phyloP scores from a whole-genome alignment of 768 basidiomycete species.

The Kwoniella europaea region DNA sequence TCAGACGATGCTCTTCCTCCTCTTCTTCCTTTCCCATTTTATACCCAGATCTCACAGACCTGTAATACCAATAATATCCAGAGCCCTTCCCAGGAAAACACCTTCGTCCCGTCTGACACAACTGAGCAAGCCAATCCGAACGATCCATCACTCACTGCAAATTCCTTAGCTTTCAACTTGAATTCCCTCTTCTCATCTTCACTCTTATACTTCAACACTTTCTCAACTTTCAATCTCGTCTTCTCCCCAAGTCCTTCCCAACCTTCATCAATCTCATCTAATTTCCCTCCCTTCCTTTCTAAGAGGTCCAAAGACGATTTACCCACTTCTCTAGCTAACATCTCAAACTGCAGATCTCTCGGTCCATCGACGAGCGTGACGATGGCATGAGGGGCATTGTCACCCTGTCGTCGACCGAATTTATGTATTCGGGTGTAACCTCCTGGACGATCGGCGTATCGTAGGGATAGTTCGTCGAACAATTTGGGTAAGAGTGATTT shows the following conservation, averaged over 20 bases:
- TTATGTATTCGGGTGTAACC: conserved; percentile 95
- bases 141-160: conserved; percentile 45
- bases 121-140: too few relatives aligned
- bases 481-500: conserved; percentile 70
- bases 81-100: too few relatives aligned
- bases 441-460: conserved; percentile 81
- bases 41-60: too few relatives aligned
- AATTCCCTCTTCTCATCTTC: conserved; percentile 42
- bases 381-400: conserved; percentile 90
- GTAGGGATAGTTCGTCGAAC: conserved; percentile 75
- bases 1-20: too few relatives aligned
- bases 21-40: too few relatives aligned
- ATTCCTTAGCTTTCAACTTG: conserved; percentile 44
- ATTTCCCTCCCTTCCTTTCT: conserved; percentile 10
- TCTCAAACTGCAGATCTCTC: conserved; percentile 81
- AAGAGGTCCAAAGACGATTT: conserved; percentile 64
- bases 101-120: too few relatives aligned
- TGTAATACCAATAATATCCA: too few relatives aligned
- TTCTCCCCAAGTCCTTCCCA: conserved; percentile 36
- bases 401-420: conserved; percentile 84
- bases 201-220: conserved; percentile 46
- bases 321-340: conserved; percentile 84
- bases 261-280: conserved; percentile 17
- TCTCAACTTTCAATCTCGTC: conserved; percentile 41
- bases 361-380: conserved; percentile 95